phyloP scores from a whole-genome alignment of 345 rosid species.

The Clausena lansium region DNA sequence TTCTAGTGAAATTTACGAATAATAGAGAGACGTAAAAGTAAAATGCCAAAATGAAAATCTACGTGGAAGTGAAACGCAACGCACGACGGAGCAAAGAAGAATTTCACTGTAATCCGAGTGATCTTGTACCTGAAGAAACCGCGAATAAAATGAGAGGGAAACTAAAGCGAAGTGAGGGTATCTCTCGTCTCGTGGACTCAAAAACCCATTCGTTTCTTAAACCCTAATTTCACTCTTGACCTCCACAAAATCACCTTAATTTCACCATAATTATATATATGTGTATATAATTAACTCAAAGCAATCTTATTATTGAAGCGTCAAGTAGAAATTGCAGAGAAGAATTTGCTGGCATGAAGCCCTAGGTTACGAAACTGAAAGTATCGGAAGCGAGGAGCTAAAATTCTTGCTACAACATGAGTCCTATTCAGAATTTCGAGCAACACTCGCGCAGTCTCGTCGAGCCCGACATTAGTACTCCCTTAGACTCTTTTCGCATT shows the following conservation, averaged over 20 bases:
- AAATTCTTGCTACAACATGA: slow-evolving; percentile 37
- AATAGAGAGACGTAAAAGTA: too few relatives aligned
- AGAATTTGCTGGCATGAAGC: neutral
- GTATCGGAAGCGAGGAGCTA: neutral
- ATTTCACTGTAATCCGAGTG: neutral
- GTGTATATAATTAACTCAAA: neutral
- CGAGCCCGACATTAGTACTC: slow-evolving; percentile 72
- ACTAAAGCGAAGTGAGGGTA: neutral
- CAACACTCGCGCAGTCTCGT: slow-evolving; percentile 83
- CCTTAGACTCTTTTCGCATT: slow-evolving; percentile 1
- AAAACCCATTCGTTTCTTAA: neutral
- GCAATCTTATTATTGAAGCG: neutral
- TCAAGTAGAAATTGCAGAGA: neutral
- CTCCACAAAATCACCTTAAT: neutral
- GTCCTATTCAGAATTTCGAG: slow-evolving; percentile 98
- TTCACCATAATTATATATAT: too few relatives aligned
- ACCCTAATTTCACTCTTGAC: neutral
- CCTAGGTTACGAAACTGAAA: neutral
- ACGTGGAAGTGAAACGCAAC: too few relatives aligned
- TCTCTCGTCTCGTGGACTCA: neutral
- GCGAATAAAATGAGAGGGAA: neutral
- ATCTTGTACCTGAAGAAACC: neutral
- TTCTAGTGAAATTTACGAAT: too few relatives aligned
- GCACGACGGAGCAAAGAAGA: neutral
- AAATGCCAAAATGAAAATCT: too few relatives aligned